phyloP scores from a whole-genome alignment of 345 rosid genomes.

The Fremontodendron californicum region DNA sequence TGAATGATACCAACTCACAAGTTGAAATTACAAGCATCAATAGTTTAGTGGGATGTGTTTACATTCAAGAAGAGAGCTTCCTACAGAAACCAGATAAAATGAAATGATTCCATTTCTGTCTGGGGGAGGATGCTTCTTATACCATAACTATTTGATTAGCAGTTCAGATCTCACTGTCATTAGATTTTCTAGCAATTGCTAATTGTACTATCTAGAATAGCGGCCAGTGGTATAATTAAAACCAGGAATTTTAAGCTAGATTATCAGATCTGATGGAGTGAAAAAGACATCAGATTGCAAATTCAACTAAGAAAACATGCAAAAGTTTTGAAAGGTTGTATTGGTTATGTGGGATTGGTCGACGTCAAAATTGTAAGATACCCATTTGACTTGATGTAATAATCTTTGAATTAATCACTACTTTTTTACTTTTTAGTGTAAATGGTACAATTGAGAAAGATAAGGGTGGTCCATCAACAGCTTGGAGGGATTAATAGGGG shows the following conservation, averaged over 20 bases:
- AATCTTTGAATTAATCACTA: not conserved
- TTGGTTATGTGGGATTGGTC: not conserved
- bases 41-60: not conserved
- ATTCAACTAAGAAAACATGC: not conserved
- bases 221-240: not conserved
- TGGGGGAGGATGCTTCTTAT: not conserved
- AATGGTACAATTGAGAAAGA: not conserved
- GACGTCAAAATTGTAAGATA: not conserved
- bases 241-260: not conserved
- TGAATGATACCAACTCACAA: not conserved
- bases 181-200: not conserved
- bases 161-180: constrained; percentile 7
- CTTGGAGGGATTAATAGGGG: not conserved
- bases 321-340: not conserved
- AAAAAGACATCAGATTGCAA: not conserved
- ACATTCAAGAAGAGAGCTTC: not conserved
- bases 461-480: not conserved
- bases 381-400: not conserved
- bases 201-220: too few relatives aligned
- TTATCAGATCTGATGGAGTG: not conserved
- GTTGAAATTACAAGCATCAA: not conserved
- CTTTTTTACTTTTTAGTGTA: not conserved
- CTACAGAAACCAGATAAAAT: not conserved
- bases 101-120: constrained; percentile 11
- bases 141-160: not conserved